phyloP scores from a whole-genome alignment of 2,329 filamentous ascomycete genomes.

The Pseudogymnoascus pannorum region DNA sequence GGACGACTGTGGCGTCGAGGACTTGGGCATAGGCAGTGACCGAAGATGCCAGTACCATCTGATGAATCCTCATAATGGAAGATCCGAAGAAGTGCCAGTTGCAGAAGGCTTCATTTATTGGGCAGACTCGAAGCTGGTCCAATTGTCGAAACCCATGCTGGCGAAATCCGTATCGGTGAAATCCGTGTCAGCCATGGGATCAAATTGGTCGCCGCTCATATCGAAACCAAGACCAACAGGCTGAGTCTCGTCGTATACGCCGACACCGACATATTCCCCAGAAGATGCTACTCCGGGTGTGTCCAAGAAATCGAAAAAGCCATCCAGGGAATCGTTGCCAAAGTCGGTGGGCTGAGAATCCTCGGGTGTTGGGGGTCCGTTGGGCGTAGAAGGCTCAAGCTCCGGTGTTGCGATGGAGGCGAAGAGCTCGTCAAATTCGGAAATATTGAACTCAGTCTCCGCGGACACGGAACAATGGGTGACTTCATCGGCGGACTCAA shows the following conservation, averaged over 20 bases:
- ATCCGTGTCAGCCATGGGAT: background rate
- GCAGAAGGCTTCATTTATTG: background rate
- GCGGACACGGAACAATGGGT: background rate
- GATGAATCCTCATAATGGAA: background rate
- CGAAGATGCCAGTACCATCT: background rate
- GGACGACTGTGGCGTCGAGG: background rate
- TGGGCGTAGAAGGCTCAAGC: background rate
- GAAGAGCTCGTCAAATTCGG: background rate
- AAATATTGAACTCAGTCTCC: background rate
- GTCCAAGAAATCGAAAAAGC: background rate
- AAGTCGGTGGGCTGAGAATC: background rate
- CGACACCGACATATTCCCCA: background rate
- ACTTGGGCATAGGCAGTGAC: background rate
- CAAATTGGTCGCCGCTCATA: background rate
- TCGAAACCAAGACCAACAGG: background rate
- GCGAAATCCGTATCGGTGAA: background rate
- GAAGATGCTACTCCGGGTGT: background rate
- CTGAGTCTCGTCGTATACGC: background rate
- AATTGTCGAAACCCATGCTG: background rate
- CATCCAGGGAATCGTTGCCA: background rate
- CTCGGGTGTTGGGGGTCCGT: background rate
- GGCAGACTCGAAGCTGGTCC: background rate
- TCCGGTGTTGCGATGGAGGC: background rate
- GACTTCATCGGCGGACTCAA: background rate
- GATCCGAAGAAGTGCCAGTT: background rate